Conservation (phyloP, 1,139 yeast species). For the Trichomonascaceae sp. region DNA sequence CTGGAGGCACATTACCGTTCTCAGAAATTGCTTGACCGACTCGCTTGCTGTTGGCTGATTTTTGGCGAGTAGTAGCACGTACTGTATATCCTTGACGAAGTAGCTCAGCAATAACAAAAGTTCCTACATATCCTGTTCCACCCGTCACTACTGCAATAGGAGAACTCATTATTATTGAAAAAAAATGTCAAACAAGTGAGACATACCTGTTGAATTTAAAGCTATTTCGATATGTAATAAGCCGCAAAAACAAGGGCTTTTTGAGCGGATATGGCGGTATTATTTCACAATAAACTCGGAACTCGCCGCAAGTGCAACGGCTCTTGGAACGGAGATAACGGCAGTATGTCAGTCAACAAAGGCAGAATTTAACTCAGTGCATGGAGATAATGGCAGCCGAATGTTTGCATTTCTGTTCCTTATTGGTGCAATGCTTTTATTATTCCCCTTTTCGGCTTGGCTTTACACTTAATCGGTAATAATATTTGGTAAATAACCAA, state of each 20-base stretch:
- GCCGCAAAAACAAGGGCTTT: not conserved
- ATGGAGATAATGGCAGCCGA: no score
- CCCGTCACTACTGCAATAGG: conserved; percentile 41
- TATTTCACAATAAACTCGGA: not conserved
- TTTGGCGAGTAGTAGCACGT: conserved; percentile 51
- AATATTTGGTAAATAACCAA: no score
- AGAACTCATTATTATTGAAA: not conserved
- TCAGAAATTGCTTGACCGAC: not conserved
- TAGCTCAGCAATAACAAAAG: conserved; percentile 37
- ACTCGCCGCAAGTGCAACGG: not conserved
- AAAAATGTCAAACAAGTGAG: not conserved
- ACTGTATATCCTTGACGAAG: conserved; percentile 40
- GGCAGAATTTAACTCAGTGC: no score
- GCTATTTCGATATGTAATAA: not conserved
- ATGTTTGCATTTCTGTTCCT: not conserved
- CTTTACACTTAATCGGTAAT: not conserved
- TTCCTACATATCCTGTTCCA: conserved; percentile 54
- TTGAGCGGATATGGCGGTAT: not conserved
- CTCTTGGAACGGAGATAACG: not conserved
- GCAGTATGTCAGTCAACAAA: not conserved
- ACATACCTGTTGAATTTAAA: not conserved
- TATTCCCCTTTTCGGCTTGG: no score
- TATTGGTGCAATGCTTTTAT: not conserved
- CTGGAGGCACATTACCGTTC: not conserved
- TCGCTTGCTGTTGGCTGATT: conserved; percentile 16